Base-by-base conservation (phyloP, 2,329 filamentous ascomycete genomes). In the Colletotrichum chlorophyti region DNA sequence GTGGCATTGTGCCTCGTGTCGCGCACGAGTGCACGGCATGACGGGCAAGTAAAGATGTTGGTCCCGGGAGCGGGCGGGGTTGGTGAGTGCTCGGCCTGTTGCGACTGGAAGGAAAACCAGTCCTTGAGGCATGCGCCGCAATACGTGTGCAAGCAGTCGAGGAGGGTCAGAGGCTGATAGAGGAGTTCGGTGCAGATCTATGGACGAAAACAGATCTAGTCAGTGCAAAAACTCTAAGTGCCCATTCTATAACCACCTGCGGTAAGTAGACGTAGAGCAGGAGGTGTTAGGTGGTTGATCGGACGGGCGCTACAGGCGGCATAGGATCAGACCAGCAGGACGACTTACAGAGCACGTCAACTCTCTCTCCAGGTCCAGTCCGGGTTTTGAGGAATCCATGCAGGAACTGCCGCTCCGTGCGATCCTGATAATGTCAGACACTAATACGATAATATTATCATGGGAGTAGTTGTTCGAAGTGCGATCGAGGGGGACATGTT, bases 181-280 rank as follows among this genome's bases (percentile, higher is more conserved):
- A 97, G 87, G 64, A 97, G 85, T 74, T 98, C 95, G 66, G 94
- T 96, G 80, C 95, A 99, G 69, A 99, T 99, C 93, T 97, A 42
- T 29, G 38, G n/a, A 50, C 31, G 19, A 23, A 48, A 19, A 26
- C 38, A 43, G 9, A 47, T 40, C 50, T 45, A 27, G 47, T 45
- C 55, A 60, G 55, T 41, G 10, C 24, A 42, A 15, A 42, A 49
- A 21, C n/a, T n/a, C n/a, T n/a, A n/a, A n/a, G n/a, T n/a, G n/a
- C n/a, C n/a, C 11, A 42, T 26, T 6, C 31, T 23, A 45, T 24
- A 24, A 24, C 23, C 32, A 23, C n/a, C n/a, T n/a, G n/a, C n/a
- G n/a, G n/a, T n/a, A n/a, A n/a, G n/a, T n/a, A 46, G n/a, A n/a
- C n/a, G 48, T 14, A 31, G 43, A 12, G 11, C 12, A 23, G n/a